Evolutionary conservation across 2,329 filamentous ascomycete species (phyloP), one percentile per base, ranked within the genome.

Genomic region (Trichoderma guizhouense): DNA sequence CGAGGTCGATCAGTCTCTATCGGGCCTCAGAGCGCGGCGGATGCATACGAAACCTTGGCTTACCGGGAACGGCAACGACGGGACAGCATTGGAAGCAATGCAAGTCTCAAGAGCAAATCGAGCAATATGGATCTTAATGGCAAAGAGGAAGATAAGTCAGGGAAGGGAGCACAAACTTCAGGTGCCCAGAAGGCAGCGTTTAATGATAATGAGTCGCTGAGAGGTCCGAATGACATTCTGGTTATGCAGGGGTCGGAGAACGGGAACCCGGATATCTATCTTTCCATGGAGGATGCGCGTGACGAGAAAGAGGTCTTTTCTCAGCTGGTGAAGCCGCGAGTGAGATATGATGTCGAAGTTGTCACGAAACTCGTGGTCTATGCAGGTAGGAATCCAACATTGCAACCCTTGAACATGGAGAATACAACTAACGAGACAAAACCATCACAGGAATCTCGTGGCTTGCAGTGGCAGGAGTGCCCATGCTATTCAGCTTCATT

Each of bases 311-410:
- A 97, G 79, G 91, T 98, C 80, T 98, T 98, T 81, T 92, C 91
- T 58, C 90, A 88, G 79, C 86, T 98, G 70, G 91, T 94, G 74
- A 93, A 92, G 82, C 94, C 96, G 63, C 90, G 96, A 75, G 95
- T 98, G 72, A 87, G 95, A 76, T 99, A 98, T 79, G 96, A 99
- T 82, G 95, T 98, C n/a, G 96, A 99, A 82, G 95, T 99, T 51
- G 92, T 99, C 47, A 98, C 96, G 6, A 98, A 98, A 83, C 82
- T 99, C 73, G 92, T 99, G 77, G 94, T 99, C 28, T 99, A 99
- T 83, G 88, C 92, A 72, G 96, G 95, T 94, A 83, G 81, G 90
- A 77, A 21, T 60, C 73, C 69, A 63, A 47, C 15, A 57, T 8
- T 47, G 34, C 36, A 47, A 32, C 26, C 24, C 30, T 30, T 26